phyloP scores from a whole-genome alignment of 495 filamentous ascomycete genomes.

The Penicillium goetzii region DNA sequence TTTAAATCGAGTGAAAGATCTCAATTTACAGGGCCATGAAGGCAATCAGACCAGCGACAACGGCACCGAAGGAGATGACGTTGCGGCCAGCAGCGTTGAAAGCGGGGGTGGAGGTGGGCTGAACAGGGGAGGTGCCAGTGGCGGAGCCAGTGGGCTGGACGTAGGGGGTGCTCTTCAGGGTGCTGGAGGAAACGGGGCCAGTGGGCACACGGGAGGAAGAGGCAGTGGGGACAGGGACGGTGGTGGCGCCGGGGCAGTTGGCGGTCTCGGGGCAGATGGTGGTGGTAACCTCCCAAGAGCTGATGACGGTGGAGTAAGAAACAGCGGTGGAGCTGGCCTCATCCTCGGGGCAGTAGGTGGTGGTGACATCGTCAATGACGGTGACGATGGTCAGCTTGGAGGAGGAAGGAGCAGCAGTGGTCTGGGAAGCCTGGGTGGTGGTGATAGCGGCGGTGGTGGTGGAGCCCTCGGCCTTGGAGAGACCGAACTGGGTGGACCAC shows the following conservation, averaged over 20 bases:
- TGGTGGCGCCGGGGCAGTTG: too few relatives aligned
- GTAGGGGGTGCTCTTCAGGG: constrained; percentile 27
- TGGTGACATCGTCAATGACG: constrained; percentile 21
- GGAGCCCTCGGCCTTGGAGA: constrained; percentile 55
- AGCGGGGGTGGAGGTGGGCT: constrained; percentile 37
- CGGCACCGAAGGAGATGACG: constrained; percentile 49
- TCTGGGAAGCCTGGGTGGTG: constrained; percentile 29
- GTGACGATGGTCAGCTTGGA: constrained; percentile 21
- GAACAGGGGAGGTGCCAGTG: constrained; percentile 30
- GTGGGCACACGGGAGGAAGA: constrained; percentile 20
- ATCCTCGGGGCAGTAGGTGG: constrained; percentile 30
- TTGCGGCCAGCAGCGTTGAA: constrained; percentile 54
- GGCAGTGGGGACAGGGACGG: constrained; percentile 17
- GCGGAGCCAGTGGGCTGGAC: constrained; percentile 30
- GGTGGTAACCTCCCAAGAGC: constrained; percentile 25
- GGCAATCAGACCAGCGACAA: constrained; percentile 48
- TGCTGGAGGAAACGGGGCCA: constrained; percentile 27
- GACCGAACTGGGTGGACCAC: constrained; percentile 71
- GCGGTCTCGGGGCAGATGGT: constrained; percentile 25
- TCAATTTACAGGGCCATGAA: constrained; percentile 47
- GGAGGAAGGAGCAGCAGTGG: constrained; percentile 23
- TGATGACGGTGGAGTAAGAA: constrained; percentile 30
- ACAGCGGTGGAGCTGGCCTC: constrained; percentile 20
- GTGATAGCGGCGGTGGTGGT: constrained; percentile 30
- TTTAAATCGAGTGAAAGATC: not conserved